Conservation (phyloP, 1,284 basidiomycete genomes). For the Waitea zeae region DNA sequence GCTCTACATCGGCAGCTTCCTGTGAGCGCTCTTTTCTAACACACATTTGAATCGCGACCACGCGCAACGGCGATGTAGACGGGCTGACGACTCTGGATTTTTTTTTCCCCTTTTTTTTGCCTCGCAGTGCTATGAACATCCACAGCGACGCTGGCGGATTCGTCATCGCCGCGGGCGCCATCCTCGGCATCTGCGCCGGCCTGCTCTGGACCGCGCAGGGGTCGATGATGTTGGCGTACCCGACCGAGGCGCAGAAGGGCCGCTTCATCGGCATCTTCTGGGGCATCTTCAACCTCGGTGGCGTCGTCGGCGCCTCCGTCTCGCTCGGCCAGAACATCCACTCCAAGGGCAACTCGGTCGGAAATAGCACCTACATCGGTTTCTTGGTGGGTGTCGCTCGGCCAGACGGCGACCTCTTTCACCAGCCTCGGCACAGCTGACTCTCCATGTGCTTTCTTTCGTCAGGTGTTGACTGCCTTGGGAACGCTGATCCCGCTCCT, state of each 20-base stretch:
- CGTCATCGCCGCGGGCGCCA: conserved; percentile 60
- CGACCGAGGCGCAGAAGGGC: conserved; percentile 60
- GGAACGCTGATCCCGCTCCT: conserved; percentile 44
- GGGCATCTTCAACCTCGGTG: conserved; percentile 51
- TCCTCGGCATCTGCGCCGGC: conserved; percentile 73
- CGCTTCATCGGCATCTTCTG: conserved; percentile 60
- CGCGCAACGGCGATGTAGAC: too few relatives aligned
- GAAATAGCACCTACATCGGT: conserved; percentile 1
- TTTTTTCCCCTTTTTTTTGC: not conserved
- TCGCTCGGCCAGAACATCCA: conserved; percentile 31
- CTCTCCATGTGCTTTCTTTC: too few relatives aligned
- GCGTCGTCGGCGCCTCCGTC: conserved; percentile 44
- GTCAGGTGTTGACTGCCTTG: conserved; percentile 43
- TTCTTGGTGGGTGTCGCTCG: too few relatives aligned
- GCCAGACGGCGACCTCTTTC: too few relatives aligned
- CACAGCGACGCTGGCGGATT: conserved; percentile 41
- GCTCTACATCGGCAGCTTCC: not conserved
- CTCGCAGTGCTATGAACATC: conserved; percentile 42
- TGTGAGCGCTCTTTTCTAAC: too few relatives aligned
- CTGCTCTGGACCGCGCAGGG: conserved; percentile 81
- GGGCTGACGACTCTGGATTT: not conserved
- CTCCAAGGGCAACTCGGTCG: conserved; percentile 12
- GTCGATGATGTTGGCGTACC: conserved; percentile 65
- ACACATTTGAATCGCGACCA: too few relatives aligned
- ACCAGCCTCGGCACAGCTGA: too few relatives aligned